Evolutionary conservation across 1,139 yeast species (phyloP).

Genomic region (Geotrichum bryndzae): DNA sequence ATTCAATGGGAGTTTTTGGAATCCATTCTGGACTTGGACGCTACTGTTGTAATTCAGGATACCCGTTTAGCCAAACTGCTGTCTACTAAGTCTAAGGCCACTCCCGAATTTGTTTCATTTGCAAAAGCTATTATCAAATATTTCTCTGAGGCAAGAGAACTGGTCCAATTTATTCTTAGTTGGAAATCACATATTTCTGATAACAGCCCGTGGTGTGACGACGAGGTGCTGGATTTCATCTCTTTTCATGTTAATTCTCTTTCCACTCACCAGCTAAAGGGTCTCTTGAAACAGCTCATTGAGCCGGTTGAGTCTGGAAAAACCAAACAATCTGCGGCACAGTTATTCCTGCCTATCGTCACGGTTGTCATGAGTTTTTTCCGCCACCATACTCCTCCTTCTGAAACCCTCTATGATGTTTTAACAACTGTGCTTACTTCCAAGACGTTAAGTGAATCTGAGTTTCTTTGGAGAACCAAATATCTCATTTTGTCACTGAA

Average conservation of each 20-base stretch:
- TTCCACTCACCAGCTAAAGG: slow-evolving; percentile 22
- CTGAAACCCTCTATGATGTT: slow-evolving; percentile 5
- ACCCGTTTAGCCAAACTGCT: slow-evolving; percentile 7
- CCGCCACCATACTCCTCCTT: slow-evolving; percentile 15
- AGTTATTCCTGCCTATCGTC: slow-evolving; percentile 14
- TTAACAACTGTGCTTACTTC: slow-evolving; percentile 10
- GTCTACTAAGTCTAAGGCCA: slow-evolving; percentile 1
- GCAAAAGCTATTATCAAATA: slow-evolving; percentile 16
- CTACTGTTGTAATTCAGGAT: slow-evolving; percentile 12
- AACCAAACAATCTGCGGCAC: slow-evolving; percentile 8
- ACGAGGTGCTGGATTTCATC: slow-evolving; percentile 17
- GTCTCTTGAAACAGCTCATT: slow-evolving; percentile 16
- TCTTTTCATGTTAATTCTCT: slow-evolving; percentile 19
- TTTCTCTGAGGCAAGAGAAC: slow-evolving; percentile 18
- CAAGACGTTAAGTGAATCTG: slow-evolving; percentile 1
- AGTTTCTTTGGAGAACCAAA: slow-evolving; percentile 18
- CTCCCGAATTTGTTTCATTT: slow-evolving; percentile 10
- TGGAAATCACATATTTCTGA: slow-evolving; percentile 15
- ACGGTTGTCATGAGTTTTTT: slow-evolving; percentile 16
- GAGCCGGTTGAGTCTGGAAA: slow-evolving; percentile 2
- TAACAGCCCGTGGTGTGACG: slow-evolving; percentile 20
- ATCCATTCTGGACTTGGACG: slow-evolving; percentile 14
- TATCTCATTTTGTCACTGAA: slow-evolving; percentile 19
- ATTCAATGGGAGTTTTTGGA: slow-evolving; percentile 17
- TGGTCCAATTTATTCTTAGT: slow-evolving; percentile 13